These are phyloP conservation scores for Trichoderma breve DNA, from an alignment of 2,329 filamentous ascomycete genomes.

Conservation along the genomic window DNA sequence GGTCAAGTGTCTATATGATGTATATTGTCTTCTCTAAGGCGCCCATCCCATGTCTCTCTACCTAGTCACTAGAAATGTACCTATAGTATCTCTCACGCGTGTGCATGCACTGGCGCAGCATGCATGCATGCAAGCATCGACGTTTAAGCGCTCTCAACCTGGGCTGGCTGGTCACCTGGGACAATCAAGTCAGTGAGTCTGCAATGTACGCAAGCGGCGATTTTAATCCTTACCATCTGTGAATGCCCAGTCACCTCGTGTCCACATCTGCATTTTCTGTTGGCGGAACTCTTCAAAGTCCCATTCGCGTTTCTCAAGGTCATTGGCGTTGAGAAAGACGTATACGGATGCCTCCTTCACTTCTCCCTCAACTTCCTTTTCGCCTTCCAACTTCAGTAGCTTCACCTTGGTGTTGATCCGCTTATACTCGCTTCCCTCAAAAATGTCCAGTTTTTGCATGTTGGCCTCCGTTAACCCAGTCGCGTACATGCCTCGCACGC, in stretches of 20 bases:
- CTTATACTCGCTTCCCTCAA: conserved; percentile 76
- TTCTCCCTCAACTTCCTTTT: conserved; percentile 39
- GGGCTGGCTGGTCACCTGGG: not conserved
- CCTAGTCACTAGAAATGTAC: not conserved
- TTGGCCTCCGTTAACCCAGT: conserved; percentile 77
- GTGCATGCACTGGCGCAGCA: not conserved
- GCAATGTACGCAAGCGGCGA: not conserved
- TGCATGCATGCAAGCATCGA: not conserved
- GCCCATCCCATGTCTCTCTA: not conserved
- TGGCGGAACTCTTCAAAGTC: conserved; percentile 79
- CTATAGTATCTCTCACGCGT: not conserved
- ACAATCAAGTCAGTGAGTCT: not conserved
- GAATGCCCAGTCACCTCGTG: conserved; percentile 49
- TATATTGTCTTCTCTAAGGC: not conserved
- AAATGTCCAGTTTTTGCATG: conserved; percentile 71
- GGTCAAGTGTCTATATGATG: not conserved
- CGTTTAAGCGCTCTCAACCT: not conserved
- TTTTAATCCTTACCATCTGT: conserved; percentile 34
- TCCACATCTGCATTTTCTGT: conserved; percentile 64
- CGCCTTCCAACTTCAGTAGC: conserved; percentile 44
- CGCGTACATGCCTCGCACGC: conserved; percentile 73
- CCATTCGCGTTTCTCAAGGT: conserved; percentile 76
- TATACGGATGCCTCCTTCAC: conserved; percentile 61
- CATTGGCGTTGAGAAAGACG: conserved; percentile 52
- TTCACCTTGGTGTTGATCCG: conserved; percentile 56